Evolutionary conservation across 2,329 filamentous ascomycete species (phyloP).

Genomic region (Fusarium phyllophilum): DNA sequence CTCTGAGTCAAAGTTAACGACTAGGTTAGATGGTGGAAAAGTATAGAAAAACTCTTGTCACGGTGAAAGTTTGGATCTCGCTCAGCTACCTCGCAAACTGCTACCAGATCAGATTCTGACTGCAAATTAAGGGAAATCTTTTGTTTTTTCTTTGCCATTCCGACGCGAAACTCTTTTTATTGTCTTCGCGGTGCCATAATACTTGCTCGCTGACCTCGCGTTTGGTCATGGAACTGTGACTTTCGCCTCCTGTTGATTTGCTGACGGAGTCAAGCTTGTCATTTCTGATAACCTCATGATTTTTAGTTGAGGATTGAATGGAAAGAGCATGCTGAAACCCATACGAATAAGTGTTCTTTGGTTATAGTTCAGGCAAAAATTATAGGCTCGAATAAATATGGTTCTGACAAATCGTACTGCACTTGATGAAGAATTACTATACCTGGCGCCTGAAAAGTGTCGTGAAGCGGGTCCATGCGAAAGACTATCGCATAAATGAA

Average conservation of each 20-base stretch:
- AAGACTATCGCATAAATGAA: not conserved
- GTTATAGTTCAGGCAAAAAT: not conserved
- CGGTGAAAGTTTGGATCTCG: no score
- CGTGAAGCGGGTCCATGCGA: not conserved
- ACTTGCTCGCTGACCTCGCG: not conserved
- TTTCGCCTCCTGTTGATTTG: not conserved
- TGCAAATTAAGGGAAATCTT: fast-evolving
- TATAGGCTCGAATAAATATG: not conserved
- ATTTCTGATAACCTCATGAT: not conserved
- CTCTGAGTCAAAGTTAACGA: not conserved
- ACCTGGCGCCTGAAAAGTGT: no score
- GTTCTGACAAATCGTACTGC: no score
- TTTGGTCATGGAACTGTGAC: not conserved
- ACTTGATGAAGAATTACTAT: no score
- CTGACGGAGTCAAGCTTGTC: not conserved
- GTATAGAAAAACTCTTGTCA: not conserved
- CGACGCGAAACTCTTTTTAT: fast-evolving
- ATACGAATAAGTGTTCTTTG: not conserved
- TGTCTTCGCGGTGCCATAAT: fast-evolving
- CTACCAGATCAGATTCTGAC: not conserved
- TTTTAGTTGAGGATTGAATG: not conserved
- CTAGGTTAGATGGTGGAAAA: not conserved
- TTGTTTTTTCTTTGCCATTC: not conserved
- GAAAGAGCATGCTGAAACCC: not conserved
- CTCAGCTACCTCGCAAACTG: not conserved